These are phyloP conservation scores for Podila horticola DNA, from an alignment of 192 early-diverging fungal genomes.

Conservation along the genomic window DNA sequence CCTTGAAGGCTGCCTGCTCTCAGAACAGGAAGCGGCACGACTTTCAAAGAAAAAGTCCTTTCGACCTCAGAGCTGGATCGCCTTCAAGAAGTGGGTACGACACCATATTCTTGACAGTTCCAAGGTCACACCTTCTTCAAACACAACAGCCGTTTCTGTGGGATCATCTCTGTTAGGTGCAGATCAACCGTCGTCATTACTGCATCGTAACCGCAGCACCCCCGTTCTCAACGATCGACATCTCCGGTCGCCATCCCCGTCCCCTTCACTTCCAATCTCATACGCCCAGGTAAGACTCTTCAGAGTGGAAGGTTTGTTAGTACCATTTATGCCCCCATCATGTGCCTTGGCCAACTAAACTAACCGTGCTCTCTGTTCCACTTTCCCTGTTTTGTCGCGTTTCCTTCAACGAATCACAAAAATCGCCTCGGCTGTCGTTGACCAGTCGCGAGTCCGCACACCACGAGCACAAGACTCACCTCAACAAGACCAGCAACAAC, in stretches of 20 bases:
- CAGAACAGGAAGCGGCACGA: conserved; percentile 19
- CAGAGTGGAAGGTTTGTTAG: too few species aligned
- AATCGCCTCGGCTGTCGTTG: too few species aligned
- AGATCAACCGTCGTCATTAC: too few species aligned
- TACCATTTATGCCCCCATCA: too few species aligned
- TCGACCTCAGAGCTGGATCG: conserved; percentile 29
- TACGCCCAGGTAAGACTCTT: not conserved
- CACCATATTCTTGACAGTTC: conserved; percentile 9
- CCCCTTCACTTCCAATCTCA: not conserved
- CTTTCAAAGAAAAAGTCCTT: not conserved
- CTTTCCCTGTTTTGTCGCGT: too few species aligned
- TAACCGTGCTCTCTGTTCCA: too few species aligned
- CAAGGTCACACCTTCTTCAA: conserved; percentile 2
- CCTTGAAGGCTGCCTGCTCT: conserved; percentile 19
- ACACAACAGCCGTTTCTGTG: not conserved
- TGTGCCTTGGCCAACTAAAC: too few species aligned
- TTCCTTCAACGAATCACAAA: too few species aligned
- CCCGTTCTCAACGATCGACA: not conserved
- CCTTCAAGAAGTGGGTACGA: conserved; percentile 25
- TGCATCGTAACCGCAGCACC: conserved; percentile 4
- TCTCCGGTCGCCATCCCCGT: conserved; percentile 6
- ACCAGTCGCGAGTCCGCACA: too few species aligned
- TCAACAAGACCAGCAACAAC: too few species aligned
- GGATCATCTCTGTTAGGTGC: not conserved
- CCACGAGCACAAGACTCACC: too few species aligned